Base-by-base conservation (phyloP, 202 grass and related monocot genomes). In the Tripidium arundinaceum region DNA sequence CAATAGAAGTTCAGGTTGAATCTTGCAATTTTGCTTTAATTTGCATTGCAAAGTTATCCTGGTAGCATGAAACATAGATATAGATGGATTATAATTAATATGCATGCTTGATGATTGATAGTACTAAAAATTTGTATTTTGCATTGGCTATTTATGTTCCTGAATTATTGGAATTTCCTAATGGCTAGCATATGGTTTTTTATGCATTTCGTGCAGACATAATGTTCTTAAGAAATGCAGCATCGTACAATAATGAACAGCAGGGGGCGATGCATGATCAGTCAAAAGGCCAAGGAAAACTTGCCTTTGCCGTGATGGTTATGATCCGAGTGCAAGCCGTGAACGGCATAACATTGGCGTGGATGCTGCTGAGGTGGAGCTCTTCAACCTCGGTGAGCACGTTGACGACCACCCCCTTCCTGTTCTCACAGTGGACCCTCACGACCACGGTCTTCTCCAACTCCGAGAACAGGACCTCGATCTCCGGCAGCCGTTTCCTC, bases 361-460 rank as follows among this genome's bases (percentile, higher is more conserved):
- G 77, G 66, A 79, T 73, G 55, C 90, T 81, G 25, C 52, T 59
- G 54, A 93, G 76, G 39, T 83, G 80, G 12, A 87, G 68, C 76
- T 70, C 78, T 75, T 93, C 91, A 14, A 93, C 31, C 79, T 90
- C 87, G 15, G 79, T 8, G n/a, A 93, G 81, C 31, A 90, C 63
- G 69, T 79, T 93, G 25, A 85, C 82, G 25, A 65, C 28, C 43
- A 86, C 18, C 16, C 87, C 82, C 57, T 90, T 90, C 42, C 60
- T 36, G 52, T 82, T 69, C 62, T 90, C 64, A 43, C 81, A 58
- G 62, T 67, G 72, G 57, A 71, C 14, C 70, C 61, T 65, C 43
- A 97, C 50, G 46, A 93, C 85, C 43, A 93, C 73, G 64, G 37
- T 88, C 58, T 80, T 73, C 4, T 76, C 31, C 31, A 33, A 4